These are phyloP conservation scores for Mycena venus DNA, from an alignment of 768 basidiomycete species.

Conservation along the genomic window DNA sequence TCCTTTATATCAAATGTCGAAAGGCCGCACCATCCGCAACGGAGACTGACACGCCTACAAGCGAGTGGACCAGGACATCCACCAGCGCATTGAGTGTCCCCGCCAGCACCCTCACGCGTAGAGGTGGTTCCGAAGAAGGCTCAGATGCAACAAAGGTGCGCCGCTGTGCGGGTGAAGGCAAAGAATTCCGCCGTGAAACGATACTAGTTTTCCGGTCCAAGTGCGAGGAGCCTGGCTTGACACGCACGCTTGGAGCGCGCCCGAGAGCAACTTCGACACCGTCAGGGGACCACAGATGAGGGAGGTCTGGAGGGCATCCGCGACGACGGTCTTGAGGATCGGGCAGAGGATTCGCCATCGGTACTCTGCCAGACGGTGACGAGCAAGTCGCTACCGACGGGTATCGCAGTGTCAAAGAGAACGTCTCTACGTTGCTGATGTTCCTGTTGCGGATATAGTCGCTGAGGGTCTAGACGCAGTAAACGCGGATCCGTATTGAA, in stretches of 20 bases:
- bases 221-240: constrained; percentile 77
- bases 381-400: constrained; percentile 81
- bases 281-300: constrained; percentile 67
- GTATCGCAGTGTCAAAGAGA: constrained; percentile 64
- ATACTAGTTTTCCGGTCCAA: constrained; percentile 84
- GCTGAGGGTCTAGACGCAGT: constrained; percentile 66
- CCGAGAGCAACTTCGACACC: constrained; percentile 59
- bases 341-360: constrained; percentile 57
- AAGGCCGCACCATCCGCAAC: constrained; percentile 90
- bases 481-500: constrained; percentile 74
- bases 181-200: constrained; percentile 80
- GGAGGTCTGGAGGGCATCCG: constrained; percentile 78
- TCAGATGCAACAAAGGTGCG: constrained; percentile 72
- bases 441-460: constrained; percentile 55
- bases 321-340: constrained; percentile 67
- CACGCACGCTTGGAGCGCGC: constrained; percentile 82
- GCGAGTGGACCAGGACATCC: constrained; percentile 81
- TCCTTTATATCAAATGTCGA: no score
- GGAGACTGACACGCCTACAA: constrained; percentile 82
- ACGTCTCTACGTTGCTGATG: constrained; percentile 48
- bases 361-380: constrained; percentile 72
- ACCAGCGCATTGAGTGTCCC: constrained; percentile 84
- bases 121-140: constrained; percentile 74
- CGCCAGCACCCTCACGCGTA: constrained; percentile 83
- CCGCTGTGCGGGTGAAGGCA: constrained; percentile 81